A percentile compares a stretch with the other conserved stretches of the same genome.
Conservation (phyloP, 495 filamentous ascomycete genomes). For the Thermothielavioides terrestris region DNA sequence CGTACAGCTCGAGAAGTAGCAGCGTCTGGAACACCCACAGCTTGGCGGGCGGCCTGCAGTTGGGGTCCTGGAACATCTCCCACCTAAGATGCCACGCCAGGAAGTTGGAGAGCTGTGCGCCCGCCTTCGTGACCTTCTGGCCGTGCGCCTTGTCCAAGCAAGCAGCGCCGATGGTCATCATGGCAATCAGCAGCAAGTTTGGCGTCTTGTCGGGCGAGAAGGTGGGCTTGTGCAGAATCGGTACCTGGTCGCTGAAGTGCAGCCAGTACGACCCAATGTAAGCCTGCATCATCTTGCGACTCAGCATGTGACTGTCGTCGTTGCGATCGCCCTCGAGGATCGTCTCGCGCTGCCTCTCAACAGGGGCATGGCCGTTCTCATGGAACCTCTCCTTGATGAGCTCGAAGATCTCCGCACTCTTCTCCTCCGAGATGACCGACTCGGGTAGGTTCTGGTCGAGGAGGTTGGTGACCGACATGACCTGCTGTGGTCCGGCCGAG, state of each 20-base stretch:
- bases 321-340: conserved; percentile 71
- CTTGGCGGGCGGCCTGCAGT: conserved; percentile 90
- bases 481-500: conserved; percentile 53
- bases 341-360: conserved; percentile 65
- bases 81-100: conserved; percentile 86
- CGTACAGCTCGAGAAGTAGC: conserved; percentile 82
- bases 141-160: conserved; percentile 78
- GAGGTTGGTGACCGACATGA: conserved; percentile 84
- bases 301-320: conserved; percentile 66
- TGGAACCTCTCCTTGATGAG: conserved; percentile 77
- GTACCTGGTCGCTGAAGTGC: conserved; percentile 89
- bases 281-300: conserved; percentile 86
- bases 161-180: conserved; percentile 89
- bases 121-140: conserved; percentile 58
- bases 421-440: conserved; percentile 76
- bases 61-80: conserved; percentile 83
- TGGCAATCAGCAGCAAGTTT: conserved; percentile 77
- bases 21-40: conserved; percentile 97
- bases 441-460: conserved; percentile 76
- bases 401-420: conserved; percentile 73
- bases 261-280: conserved; percentile 93
- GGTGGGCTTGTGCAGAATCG: conserved; percentile 88
- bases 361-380: conserved; percentile 66
- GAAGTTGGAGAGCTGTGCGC: conserved; percentile 73
- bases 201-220: conserved; percentile 82